Conservation (phyloP, 106 monocot species). For the Dendrobium huoshanense region DNA sequence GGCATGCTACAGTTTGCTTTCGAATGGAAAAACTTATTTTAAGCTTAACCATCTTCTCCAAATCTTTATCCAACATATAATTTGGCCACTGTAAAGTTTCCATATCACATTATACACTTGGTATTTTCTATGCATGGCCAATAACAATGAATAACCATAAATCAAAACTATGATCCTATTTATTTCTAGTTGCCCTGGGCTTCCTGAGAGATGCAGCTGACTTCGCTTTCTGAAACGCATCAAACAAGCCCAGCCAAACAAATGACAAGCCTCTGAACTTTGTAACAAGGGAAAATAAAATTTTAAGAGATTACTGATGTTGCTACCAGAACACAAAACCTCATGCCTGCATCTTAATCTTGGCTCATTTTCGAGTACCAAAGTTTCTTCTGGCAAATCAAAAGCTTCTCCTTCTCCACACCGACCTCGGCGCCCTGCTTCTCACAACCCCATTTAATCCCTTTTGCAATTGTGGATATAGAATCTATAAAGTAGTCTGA, state of each 20-base stretch:
- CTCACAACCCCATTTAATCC: conserved; percentile 33
- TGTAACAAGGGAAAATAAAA: not conserved
- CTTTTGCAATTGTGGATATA: conserved; percentile 23
- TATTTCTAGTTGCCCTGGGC: not conserved
- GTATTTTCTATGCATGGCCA: no score
- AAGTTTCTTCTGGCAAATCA: conserved; percentile 40
- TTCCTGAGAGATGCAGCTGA: not conserved
- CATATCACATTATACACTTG: no score
- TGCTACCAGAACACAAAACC: not conserved
- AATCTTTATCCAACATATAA: no score
- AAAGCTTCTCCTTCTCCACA: conserved; percentile 33
- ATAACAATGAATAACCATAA: no score
- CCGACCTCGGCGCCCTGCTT: conserved; percentile 27
- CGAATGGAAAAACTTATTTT: no score
- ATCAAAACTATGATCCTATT: no score
- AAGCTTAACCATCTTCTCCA: no score
- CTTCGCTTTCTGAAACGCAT: not conserved
- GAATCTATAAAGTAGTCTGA: conserved; percentile 33
- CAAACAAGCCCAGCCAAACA: not conserved
- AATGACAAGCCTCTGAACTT: not conserved
- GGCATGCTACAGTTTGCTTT: no score
- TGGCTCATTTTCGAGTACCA: conserved; percentile 31
- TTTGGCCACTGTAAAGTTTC: no score
- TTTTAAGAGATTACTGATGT: not conserved
- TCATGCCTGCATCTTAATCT: conserved; percentile 8